Evolutionary conservation across 176 grass and related monocot genomes (phyloP).

Genomic region (Hordeum vulgare): MorexV3_pseudomolecules_assembly NC_058519.1:373226021-373226520

Average conservation of each 20-base stretch:
- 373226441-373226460: slow-evolving; percentile 40
- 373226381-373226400: not conserved
- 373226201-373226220: not conserved
- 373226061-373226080: not conserved
- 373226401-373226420: not conserved
- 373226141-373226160: no score
- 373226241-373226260: no score
- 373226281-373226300: no score
- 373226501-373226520: slow-evolving; percentile 23
- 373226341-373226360: not conserved
- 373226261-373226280: not conserved
- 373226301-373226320: not conserved
- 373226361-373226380: not conserved
- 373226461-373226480: slow-evolving; percentile 22
- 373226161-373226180: no score
- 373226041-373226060: not conserved
- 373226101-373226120: no score
- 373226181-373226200: not conserved
- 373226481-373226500: slow-evolving; percentile 36
- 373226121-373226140: not conserved
- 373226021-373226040: slow-evolving; percentile 32
- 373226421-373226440: slow-evolving; percentile 38
- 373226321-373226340: not conserved
- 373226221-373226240: not conserved
- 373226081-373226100: not conserved